A percentile compares a stretch with the other conserved stretches of the same genome.
These are phyloP conservation scores for Ustilago cynodontis DNA, from an alignment of 1,284 basidiomycete species.

Conservation along the genomic window DNA sequence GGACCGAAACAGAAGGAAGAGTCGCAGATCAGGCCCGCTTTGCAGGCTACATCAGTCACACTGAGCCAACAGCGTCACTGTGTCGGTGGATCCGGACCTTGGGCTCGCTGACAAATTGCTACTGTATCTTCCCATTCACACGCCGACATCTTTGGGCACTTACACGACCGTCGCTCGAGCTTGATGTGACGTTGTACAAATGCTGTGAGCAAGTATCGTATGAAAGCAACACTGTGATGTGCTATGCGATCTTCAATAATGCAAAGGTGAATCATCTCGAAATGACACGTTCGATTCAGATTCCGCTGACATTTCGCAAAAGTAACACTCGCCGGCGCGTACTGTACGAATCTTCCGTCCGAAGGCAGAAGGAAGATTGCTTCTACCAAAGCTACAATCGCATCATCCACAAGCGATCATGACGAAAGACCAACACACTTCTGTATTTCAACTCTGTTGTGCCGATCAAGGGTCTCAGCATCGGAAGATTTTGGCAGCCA, in stretches of 20 bases:
- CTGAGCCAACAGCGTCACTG: not conserved
- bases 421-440: too few species aligned
- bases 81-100: slow-evolving; percentile 2
- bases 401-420: too few species aligned
- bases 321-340: too few species aligned
- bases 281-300: slow-evolving; percentile 13
- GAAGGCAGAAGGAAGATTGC: too few species aligned
- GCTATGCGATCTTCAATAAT: slow-evolving; percentile 8
- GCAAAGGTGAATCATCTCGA: slow-evolving; percentile 20
- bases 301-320: not conserved
- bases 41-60: not conserved
- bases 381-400: too few species aligned
- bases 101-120: slow-evolving; percentile 16
- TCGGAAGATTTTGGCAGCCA: too few species aligned
- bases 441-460: too few species aligned
- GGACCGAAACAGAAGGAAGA: slow-evolving; percentile 1
- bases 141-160: not conserved
- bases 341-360: too few species aligned
- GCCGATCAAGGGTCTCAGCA: too few species aligned
- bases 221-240: not conserved
- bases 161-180: not conserved
- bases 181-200: not conserved
- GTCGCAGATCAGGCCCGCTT: not conserved
- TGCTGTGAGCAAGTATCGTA: not conserved
- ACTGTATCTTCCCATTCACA: slow-evolving; percentile 17